Base-by-base conservation (phyloP, 129 eudicot genomes). In the Dittrichia graveolens region DNA sequence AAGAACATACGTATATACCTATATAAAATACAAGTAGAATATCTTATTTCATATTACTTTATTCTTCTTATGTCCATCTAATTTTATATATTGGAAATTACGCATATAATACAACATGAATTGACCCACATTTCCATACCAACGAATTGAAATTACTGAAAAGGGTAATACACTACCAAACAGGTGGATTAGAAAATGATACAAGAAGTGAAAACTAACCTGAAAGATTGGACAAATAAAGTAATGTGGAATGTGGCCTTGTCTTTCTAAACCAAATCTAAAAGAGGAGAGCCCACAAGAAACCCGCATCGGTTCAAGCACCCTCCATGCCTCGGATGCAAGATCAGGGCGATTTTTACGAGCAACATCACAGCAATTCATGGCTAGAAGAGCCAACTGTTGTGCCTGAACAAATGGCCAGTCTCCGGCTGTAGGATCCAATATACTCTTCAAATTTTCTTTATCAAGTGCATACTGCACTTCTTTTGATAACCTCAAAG, bases 401-500 rank as follows among this genome's bases (percentile, higher is more conserved):
- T 88, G 85, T 3, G 99, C 99, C 67, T 86, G 97, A 58, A 90
- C 91, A 83, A 88, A 90, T 10, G 97, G 99, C 99, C 99, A 95
- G 37, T 95, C 97, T 40, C 99, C 99, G 35, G 97, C 99, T 44
- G 97, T 83, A 13, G 88, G 85, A 71, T 95, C 99, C 74, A 95
- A 61, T 15, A 91, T 35, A 58, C 65, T 65, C 34, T 88, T 83
- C 84, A 95, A 58, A 41, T 83, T 74, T 38, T 87, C 99, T 19
- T 83, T 81, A 69, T 84, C 85, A 47, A 95, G 58, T 24, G 99
- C 97, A 62, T 65, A 52, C 19, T 85, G 85, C 50, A 95, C 96
- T 59, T 88, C 99, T 81, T 77, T 91, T 2, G 70, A 44, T 38
- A 95, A 75, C 81, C 89, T 86, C 61, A 83, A 15, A n/a, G 96